Percentiles rank a stretch among this genome's conserved stretches.
Conservation (phyloP, 371 early-diverging fungal genomes). For the Basidiobolus meristosporus region DNA sequence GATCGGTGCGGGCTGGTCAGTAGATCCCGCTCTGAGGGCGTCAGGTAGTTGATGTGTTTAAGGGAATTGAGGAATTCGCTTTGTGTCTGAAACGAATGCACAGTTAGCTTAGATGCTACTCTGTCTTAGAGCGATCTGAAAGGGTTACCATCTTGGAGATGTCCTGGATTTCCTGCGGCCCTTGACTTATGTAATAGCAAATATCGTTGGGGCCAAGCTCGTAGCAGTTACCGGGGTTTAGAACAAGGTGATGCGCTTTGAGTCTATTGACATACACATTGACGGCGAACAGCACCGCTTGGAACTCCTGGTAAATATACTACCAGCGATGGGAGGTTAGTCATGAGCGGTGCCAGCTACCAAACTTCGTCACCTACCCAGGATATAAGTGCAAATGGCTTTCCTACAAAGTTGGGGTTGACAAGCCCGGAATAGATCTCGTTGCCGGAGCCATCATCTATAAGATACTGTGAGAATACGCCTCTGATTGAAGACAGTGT, state of each 20-base stretch:
- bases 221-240: slow-evolving; percentile 45
- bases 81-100: too few species aligned
- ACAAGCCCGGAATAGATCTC: slow-evolving; percentile 36
- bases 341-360: too few species aligned
- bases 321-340: too few species aligned
- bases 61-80: too few species aligned
- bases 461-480: too few species aligned
- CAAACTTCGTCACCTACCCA: slow-evolving; percentile 6
- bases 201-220: slow-evolving; percentile 25
- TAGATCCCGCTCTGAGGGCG: too few species aligned
- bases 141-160: slow-evolving; percentile 5
- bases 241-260: slow-evolving; percentile 14
- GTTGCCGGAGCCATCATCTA: slow-evolving; percentile 17
- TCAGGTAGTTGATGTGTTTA: too few species aligned
- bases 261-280: slow-evolving; percentile 10
- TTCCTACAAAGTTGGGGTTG: slow-evolving; percentile 27
- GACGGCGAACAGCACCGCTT: slow-evolving; percentile 46
- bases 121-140: too few species aligned
- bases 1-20: too few species aligned
- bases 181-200: slow-evolving; percentile 39
- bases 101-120: too few species aligned
- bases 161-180: slow-evolving; percentile 22
- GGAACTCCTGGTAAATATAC: slow-evolving; percentile 42
- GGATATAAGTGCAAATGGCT: slow-evolving; percentile 30
- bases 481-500: too few species aligned